phyloP scores from a whole-genome alignment of 257 asterid species.

The Capsicum pubescens region DNA sequence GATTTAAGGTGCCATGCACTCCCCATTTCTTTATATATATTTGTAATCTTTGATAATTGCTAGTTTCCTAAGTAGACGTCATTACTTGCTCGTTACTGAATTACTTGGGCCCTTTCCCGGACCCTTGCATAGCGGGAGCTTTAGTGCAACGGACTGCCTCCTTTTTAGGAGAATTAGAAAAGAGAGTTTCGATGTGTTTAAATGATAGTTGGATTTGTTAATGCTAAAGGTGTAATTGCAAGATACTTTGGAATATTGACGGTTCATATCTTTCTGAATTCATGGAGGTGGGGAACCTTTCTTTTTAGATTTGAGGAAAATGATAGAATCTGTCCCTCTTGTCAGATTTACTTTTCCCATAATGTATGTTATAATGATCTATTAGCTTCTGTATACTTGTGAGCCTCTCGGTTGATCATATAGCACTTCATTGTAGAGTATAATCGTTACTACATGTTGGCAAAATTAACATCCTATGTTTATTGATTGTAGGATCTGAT shows the following conservation, averaged over 20 bases:
- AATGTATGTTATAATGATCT: background rate
- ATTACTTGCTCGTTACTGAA: too few relatives aligned
- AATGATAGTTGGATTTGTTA: too few relatives aligned
- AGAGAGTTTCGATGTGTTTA: too few relatives aligned
- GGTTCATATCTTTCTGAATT: too few relatives aligned
- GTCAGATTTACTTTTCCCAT: slow-evolving; percentile 9
- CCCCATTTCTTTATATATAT: background rate
- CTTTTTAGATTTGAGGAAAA: background rate
- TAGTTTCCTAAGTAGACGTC: background rate
- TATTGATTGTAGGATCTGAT: slow-evolving; percentile 73
- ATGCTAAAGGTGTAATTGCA: too few relatives aligned
- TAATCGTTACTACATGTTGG: background rate
- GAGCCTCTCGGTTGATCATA: slow-evolving; percentile 15
- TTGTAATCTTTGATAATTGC: background rate
- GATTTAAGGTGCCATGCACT: background rate
- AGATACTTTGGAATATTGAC: too few relatives aligned
- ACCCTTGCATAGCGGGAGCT: too few relatives aligned
- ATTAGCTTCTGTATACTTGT: background rate
- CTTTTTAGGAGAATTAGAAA: too few relatives aligned
- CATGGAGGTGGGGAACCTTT: too few relatives aligned
- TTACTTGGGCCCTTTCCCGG: too few relatives aligned
- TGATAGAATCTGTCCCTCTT: background rate
- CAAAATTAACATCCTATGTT: slow-evolving; percentile 2
- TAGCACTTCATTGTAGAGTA: background rate
- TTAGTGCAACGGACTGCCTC: too few relatives aligned